Conservation (phyloP, 176 grass and related monocot species). For the Guadua angustifolia region DNA sequence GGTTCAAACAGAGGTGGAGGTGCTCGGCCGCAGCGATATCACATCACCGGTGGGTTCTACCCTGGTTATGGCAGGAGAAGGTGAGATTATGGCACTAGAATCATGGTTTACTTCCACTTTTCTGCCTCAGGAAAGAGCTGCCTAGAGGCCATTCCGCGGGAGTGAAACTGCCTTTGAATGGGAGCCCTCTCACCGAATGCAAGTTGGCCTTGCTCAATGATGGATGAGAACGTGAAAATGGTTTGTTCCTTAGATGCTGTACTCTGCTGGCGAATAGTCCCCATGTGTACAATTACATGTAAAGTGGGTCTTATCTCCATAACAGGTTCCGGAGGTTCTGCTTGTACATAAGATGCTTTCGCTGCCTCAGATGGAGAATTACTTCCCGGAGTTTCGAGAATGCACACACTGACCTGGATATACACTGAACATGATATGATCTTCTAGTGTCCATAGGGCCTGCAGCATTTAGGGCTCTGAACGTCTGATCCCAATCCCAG, state of each 20-base stretch:
- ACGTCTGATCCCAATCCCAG: background rate
- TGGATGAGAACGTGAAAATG: background rate
- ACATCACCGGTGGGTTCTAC: conserved; percentile 59
- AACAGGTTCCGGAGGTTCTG: background rate
- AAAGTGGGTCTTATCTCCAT: background rate
- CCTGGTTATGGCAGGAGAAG: conserved; percentile 69
- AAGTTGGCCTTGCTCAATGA: background rate
- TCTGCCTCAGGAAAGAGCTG: background rate
- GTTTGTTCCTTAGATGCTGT: background rate
- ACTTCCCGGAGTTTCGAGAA: background rate
- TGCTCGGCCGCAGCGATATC: conserved; percentile 43
- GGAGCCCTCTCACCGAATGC: too few species aligned
- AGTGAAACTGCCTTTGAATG: background rate
- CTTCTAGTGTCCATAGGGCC: too few species aligned
- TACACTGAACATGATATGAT: too few species aligned
- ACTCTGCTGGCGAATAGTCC: background rate
- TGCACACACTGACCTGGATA: background rate
- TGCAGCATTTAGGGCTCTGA: background rate
- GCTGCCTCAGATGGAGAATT: background rate
- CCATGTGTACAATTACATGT: conserved; percentile 1
- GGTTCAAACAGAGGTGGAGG: conserved; percentile 34
- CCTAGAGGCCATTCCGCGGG: background rate
- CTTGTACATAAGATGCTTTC: conserved; percentile 28
- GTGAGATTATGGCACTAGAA: conserved; percentile 24
- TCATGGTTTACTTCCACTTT: background rate